Evolutionary conservation across 768 basidiomycete genomes (phyloP).

Genomic region (Leccinum uliginosum): DNA sequence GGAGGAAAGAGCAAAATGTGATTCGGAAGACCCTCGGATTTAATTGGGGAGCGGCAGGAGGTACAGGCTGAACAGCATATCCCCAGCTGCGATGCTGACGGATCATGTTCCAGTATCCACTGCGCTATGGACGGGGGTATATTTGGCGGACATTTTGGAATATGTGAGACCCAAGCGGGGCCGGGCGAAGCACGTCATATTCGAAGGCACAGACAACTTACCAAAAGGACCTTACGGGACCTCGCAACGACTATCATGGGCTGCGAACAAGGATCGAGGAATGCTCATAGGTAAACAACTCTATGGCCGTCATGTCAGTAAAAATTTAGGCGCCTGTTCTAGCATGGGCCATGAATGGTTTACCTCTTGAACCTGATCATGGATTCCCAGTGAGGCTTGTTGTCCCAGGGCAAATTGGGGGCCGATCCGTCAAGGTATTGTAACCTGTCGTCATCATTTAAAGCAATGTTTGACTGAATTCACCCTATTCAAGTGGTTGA

Average conservation of each 20-base stretch:
- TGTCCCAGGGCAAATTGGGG: constrained; percentile 61
- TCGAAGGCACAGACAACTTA: constrained; percentile 54
- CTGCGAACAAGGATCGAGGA: constrained; percentile 39
- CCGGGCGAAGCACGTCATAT: constrained; percentile 46
- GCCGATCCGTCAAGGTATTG: constrained; percentile 43
- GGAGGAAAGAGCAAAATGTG: constrained; percentile 64
- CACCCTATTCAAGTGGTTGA: constrained; percentile 44
- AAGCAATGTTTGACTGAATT: neutral
- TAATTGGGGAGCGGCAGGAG: constrained; percentile 48
- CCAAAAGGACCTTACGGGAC: constrained; percentile 63
- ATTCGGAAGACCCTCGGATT: constrained; percentile 54
- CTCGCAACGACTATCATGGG: constrained; percentile 43
- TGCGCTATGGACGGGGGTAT: constrained; percentile 58
- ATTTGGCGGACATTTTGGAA: constrained; percentile 50
- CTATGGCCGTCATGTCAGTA: neutral
- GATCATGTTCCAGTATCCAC: constrained; percentile 36
- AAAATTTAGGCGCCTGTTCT: neutral
- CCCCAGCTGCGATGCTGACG: neutral
- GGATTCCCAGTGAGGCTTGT: constrained; percentile 63
- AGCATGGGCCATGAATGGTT: constrained; percentile 59
- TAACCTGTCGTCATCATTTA: neutral
- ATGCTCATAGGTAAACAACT: constrained; percentile 41
- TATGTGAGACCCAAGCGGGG: constrained; percentile 36
- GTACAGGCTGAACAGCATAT: constrained; percentile 11
- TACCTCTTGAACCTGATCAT: constrained; percentile 57